These are phyloP conservation scores for Trichophyton schoenleinii DNA, from an alignment of 2,329 filamentous ascomycete species.

Conservation along the genomic window DNA sequence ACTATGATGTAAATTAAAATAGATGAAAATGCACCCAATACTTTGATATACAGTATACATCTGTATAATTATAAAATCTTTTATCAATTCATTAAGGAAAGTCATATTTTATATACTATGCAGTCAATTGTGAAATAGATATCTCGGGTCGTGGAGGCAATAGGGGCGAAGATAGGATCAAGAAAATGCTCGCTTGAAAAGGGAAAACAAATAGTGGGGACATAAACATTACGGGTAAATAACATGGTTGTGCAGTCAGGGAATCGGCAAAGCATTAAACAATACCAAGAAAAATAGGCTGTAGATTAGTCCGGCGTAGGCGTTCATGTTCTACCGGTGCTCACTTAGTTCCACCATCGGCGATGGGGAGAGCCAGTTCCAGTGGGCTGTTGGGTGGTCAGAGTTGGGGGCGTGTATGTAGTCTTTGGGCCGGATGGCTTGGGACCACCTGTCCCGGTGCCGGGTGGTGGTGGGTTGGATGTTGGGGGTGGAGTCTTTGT, in stretches of 20 bases:
- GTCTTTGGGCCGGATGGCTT: neutral
- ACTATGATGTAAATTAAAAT: no score
- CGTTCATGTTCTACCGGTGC: neutral
- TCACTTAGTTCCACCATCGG: neutral
- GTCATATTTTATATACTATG: conserved; percentile 1
- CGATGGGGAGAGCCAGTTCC: neutral
- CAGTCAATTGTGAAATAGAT: neutral
- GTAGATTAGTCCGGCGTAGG: neutral
- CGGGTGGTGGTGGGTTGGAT: neutral
- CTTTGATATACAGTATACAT: neutral
- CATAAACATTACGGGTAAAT: neutral
- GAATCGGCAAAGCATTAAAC: neutral
- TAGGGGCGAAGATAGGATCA: neutral
- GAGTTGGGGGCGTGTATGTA: neutral
- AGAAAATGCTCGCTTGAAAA: neutral
- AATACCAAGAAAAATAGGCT: neutral
- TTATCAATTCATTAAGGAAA: neutral
- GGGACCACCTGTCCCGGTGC: conserved; percentile 1
- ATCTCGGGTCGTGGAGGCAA: neutral
- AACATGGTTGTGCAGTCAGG: neutral
- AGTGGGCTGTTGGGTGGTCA: neutral
- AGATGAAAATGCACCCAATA: no score
- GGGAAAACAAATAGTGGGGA: neutral
- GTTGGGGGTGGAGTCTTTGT: conserved; percentile 5
- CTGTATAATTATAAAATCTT: neutral